These are phyloP conservation scores for Magnolia officinalis DNA, from an alignment of 164 flowering plant species.

Conservation along the genomic window DNA sequence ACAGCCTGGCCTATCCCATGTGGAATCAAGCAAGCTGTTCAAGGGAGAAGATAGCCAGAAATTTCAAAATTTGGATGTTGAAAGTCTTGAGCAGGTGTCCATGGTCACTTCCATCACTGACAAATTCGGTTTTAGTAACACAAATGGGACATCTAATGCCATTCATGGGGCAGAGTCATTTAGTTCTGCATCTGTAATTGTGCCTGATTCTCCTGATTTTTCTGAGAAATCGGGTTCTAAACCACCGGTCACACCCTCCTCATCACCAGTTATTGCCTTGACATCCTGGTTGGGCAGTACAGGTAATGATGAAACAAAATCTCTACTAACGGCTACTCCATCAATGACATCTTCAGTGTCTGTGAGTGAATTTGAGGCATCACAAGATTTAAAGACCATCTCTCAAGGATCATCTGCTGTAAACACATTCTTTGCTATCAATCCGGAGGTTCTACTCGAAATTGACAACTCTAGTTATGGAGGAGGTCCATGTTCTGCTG, in stretches of 20 bases:
- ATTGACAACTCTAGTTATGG: slow-evolving; percentile 90
- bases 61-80: slow-evolving; percentile 38
- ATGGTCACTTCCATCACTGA: slow-evolving; percentile 42
- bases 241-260: slow-evolving; percentile 38
- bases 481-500: slow-evolving; percentile 97
- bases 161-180: slow-evolving; percentile 51
- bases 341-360: slow-evolving; percentile 63
- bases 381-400: slow-evolving; percentile 50
- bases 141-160: slow-evolving; percentile 27
- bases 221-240: slow-evolving; percentile 69
- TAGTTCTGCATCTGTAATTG: slow-evolving; percentile 49
- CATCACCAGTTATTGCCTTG: slow-evolving; percentile 68
- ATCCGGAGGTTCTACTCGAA: slow-evolving; percentile 71
- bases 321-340: slow-evolving; percentile 43
- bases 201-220: slow-evolving; percentile 60
- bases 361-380: slow-evolving; percentile 51
- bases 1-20: slow-evolving; percentile 14
- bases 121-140: slow-evolving; percentile 28
- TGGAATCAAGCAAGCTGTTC: slow-evolving; percentile 28
- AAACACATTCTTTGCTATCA: slow-evolving; percentile 49
- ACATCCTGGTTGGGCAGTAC: slow-evolving; percentile 75
- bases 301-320: slow-evolving; percentile 41
- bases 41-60: slow-evolving; percentile 27
- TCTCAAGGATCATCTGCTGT: slow-evolving; percentile 48
- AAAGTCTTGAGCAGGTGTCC: slow-evolving; percentile 42